These are phyloP conservation scores for Lodderomyces metapsilosis DNA, from an alignment of 1,139 yeast species.

Conservation along the genomic window DNA sequence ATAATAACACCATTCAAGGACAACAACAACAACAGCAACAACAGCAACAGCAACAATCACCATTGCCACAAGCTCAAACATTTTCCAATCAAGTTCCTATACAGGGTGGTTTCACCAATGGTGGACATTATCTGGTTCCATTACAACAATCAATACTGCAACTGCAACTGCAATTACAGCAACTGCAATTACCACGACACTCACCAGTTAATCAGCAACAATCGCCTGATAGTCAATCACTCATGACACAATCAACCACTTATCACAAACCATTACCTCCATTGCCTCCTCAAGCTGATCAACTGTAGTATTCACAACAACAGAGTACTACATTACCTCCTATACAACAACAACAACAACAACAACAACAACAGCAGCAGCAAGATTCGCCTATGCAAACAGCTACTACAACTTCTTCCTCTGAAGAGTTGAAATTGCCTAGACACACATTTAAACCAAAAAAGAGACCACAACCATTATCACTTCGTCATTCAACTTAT, in stretches of 20 bases:
- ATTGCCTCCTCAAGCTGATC: constrained; percentile 12
- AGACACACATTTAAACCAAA: constrained; percentile 37
- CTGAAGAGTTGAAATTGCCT: constrained; percentile 24
- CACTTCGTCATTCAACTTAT: constrained; percentile 35
- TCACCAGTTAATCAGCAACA: not conserved
- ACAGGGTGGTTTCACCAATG: not conserved
- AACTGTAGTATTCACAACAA: constrained; percentile 8
- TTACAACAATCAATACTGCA: constrained; percentile 7
- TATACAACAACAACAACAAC: constrained; percentile 3
- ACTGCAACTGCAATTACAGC: constrained; percentile 4
- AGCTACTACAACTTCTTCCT: not conserved
- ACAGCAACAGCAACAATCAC: not conserved
- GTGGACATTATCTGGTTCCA: constrained; percentile 1
- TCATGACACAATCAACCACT: constrained; percentile 9
- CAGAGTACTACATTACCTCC: constrained; percentile 3
- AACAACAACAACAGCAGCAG: not conserved
- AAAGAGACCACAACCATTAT: constrained; percentile 43
- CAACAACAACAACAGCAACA: no score
- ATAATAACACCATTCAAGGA: no score
- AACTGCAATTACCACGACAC: constrained; percentile 2
- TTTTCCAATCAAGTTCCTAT: not conserved
- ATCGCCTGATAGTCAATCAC: constrained; percentile 8
- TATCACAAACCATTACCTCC: constrained; percentile 13
- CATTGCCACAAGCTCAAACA: constrained; percentile 1
- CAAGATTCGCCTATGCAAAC: no score